phyloP scores from a whole-genome alignment of 306 rosid genomes.

The Arachis stenosperma region DNA sequence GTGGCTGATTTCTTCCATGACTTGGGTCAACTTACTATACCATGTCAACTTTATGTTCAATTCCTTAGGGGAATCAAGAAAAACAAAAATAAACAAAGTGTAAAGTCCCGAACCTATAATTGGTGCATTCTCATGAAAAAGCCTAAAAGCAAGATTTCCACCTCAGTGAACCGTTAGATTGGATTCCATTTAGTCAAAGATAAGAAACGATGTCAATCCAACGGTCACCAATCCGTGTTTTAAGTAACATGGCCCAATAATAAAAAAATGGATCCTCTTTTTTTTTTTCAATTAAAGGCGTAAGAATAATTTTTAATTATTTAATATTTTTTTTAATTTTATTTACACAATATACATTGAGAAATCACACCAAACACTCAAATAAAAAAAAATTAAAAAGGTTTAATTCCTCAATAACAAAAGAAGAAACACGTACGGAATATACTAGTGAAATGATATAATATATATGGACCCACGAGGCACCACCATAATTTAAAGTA shows the following conservation, averaged over 20 bases:
- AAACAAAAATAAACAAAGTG: no score
- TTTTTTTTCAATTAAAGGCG: no score
- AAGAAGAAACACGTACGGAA: neutral
- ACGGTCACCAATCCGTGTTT: conserved; percentile 5
- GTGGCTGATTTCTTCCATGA: conserved; percentile 14
- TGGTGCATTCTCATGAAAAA: neutral
- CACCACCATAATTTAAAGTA: neutral
- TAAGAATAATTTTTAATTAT: no score
- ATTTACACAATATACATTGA: no score
- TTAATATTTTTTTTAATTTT: no score
- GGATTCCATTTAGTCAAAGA: neutral
- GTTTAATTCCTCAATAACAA: neutral
- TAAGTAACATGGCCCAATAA: neutral
- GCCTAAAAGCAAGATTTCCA: neutral
- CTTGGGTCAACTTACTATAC: conserved; percentile 31
- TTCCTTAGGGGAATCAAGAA: neutral
- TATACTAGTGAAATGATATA: neutral
- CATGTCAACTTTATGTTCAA: conserved; percentile 9
- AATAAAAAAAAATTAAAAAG: no score
- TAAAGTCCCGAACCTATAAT: neutral
- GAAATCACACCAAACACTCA: no score
- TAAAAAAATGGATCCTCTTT: no score
- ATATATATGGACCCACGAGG: no score
- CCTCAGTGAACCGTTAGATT: conserved; percentile 4
- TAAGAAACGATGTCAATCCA: conserved; percentile 24